phyloP scores from a whole-genome alignment of 768 basidiomycete species.

The Termitomyces sp. region DNA sequence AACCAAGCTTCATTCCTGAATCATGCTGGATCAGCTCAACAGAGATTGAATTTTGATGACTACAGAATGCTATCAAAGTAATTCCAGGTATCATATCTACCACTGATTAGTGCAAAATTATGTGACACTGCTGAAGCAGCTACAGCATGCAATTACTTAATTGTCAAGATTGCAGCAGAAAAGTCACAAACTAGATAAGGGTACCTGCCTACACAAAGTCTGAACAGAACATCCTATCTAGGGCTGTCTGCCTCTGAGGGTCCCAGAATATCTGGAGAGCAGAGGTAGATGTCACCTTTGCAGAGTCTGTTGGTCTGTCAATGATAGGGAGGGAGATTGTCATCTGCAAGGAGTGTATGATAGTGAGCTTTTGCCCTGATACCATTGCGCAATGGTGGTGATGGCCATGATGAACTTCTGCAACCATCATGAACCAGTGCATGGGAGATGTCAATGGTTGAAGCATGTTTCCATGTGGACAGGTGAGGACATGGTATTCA shows the following conservation, averaged over 20 bases:
- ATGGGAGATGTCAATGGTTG: slow-evolving; percentile 19
- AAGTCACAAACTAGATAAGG: slow-evolving; percentile 10
- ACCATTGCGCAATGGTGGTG: slow-evolving; percentile 12
- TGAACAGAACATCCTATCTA: slow-evolving; percentile 24
- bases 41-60: no score
- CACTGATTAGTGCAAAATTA: not conserved
- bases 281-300: not conserved
- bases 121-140: not conserved
- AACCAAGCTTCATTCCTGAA: no score
- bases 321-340: not conserved
- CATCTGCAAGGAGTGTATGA: no score
- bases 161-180: no score
- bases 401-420: no score
- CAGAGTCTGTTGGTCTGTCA: not conserved
- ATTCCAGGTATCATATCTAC: slow-evolving; percentile 12
- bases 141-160: not conserved
- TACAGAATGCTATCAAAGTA: slow-evolving; percentile 20
- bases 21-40: no score
- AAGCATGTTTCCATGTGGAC: slow-evolving; percentile 14
- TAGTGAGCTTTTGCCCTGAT: not conserved
- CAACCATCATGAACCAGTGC: slow-evolving; percentile 10
- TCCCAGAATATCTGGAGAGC: not conserved
- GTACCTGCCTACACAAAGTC: no score
- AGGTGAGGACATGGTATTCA: slow-evolving; percentile 17
- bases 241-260: not conserved